Base-by-base conservation (phyloP, 768 basidiomycete species). In the Thelephora ganbajun region DNA sequence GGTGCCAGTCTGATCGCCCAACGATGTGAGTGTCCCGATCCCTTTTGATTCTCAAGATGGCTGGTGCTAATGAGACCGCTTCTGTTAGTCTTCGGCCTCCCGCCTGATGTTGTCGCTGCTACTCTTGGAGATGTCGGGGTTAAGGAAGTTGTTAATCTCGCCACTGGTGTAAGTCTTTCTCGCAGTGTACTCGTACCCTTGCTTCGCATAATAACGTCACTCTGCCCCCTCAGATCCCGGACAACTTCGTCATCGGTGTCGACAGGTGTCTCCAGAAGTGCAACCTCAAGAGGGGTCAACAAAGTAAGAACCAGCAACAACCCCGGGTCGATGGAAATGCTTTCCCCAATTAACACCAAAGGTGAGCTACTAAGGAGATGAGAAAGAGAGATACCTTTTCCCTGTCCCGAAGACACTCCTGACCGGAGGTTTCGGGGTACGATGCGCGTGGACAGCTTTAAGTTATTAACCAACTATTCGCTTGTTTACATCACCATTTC, bases 201-300 rank as follows among this genome's bases (percentile, higher is more conserved):
- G 9, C 36, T n/a, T 18, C 26, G 11, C 12, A 18, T 42, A 23
- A 33, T 22, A 19, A 18, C 19, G 43, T 9, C 4, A 12, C 4
- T 19, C 12, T 33, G 5, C 26, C 2, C 43, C 16, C 35, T 6
- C 43, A 58, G 59, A 59, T 63, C 51, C 61, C 61, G 23, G 59
- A 61, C 51, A 60, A 60, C 56, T 45, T 63, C 42, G 59, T 57
- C 11, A 52, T 57, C 52, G 61, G 61, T 16, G 47, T 50, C n/a
- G 52, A 56, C 23, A 53, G 55, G 45, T 62, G 61, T 44, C 50
- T 62, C 9, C 46, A 56, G 48, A 56, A 52, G 39, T 61, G 59
- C 50, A 55, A 55, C 22, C 50, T 62, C 50, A 53, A 43, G 26
- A 52, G 56, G 48, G 51, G 50, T 37, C 19, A 13, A 7, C 59